A percentile compares a stretch with the other conserved stretches of the same genome.
Evolutionary conservation across 805 yeast species (phyloP).

Genomic region (Candida ortonii): DNA sequence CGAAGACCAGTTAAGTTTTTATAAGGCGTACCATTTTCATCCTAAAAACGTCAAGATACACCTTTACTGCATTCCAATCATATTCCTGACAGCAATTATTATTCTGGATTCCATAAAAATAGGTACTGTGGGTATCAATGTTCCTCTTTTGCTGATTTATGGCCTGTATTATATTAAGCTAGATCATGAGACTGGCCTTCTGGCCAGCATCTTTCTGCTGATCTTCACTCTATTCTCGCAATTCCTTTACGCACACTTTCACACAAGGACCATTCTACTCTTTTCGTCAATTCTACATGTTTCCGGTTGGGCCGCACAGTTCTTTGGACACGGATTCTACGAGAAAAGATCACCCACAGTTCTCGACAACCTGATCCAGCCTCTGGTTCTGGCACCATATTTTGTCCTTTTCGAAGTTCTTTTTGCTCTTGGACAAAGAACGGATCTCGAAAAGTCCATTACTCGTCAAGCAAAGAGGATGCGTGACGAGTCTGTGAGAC

Average conservation of each 20-base stretch:
- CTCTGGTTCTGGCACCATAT: conserved; percentile 86
- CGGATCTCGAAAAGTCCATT: conserved; percentile 49
- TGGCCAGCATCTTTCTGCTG: conserved; percentile 38
- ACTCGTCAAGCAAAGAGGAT: conserved; percentile 42
- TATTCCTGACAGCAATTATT: conserved; percentile 54
- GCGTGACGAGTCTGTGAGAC: conserved; percentile 25
- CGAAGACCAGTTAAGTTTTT: conserved; percentile 57
- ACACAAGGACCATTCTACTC: conserved; percentile 23
- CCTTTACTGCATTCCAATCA: conserved; percentile 73
- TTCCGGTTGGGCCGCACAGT: conserved; percentile 75
- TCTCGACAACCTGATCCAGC: conserved; percentile 77
- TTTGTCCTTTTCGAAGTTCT: conserved; percentile 79
- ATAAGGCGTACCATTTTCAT: conserved; percentile 39
- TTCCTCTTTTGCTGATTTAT: conserved; percentile 49
- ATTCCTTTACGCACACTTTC: conserved; percentile 15
- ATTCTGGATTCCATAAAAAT: conserved; percentile 21
- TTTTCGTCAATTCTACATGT: conserved; percentile 44
- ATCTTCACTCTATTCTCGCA: conserved; percentile 18
- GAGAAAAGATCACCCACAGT: conserved; percentile 87
- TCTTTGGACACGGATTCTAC: conserved; percentile 80
- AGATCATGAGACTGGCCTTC: conserved; percentile 49
- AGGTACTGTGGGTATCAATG: conserved; percentile 32
- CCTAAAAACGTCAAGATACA: conserved; percentile 70
- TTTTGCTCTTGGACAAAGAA: conserved; percentile 62
- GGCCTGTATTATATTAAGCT: conserved; percentile 57